Base-by-base conservation (phyloP, 2,329 filamentous ascomycete species). In the Diaporthe vaccinii region DNA sequence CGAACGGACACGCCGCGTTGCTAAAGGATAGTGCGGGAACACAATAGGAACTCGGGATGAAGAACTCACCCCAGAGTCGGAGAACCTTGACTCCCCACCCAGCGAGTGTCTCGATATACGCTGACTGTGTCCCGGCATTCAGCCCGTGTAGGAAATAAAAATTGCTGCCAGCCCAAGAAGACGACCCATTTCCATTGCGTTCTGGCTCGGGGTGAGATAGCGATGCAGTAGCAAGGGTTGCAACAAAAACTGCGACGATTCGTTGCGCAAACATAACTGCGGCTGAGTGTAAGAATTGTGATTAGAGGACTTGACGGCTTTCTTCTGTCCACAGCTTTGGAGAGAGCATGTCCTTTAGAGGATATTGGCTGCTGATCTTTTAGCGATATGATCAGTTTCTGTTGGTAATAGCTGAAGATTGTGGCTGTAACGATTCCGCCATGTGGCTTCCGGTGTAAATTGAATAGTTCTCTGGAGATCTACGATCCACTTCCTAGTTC, bases 121-220 rank as follows among this genome's bases (percentile, higher is more conserved):
- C n/a, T 7, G 58, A 41, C n/a, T 44, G 58, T n/a, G n/a, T 44
- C n/a, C 46, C 59, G 15, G 58, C 58, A 31, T 28, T 25, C 17
- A 65, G n/a, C 31, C 39, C 39, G n/a, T 62, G 59, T 44, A 65
- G 25, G 59, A 65, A 65, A 22, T 46, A 65, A 25, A 65, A 15
- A 17, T 65, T 46, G 25, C 59, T 65, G 25, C 59, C 39, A 31
- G 39, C 59, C 39, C 39, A 65, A 22, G 39, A 65, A 12, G 41
- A 9, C 14, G 39, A 65, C 17, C 17, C 39, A 14, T 17, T 46
- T 14, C 7, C 9, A 28, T 7, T 17, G 25, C n/a, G 12, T 61
- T 15, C 17, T n/a, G n/a, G 14, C 57, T 39, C 22, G 12, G 34
- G 12, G 7, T n/a, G 2, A 41, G 34, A 2, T n/a, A 39, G 10